Conservation (phyloP, 2,329 filamentous ascomycete genomes). For the Cladophialophora chaetospira region DNA sequence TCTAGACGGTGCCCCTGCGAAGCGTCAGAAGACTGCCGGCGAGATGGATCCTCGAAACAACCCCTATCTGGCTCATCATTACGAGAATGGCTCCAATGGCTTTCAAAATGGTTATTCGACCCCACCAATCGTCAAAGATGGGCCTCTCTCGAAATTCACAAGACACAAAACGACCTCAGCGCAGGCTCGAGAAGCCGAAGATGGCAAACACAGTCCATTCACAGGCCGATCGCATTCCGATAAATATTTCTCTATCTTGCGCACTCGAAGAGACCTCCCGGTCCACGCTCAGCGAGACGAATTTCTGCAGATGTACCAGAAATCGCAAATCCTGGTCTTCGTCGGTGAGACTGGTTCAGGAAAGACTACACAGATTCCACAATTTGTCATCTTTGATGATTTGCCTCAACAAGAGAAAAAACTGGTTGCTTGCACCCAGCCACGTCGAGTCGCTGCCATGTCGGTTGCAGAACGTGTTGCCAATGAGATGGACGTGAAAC, state of each 20-base stretch:
- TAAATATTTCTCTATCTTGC: constrained; percentile 87
- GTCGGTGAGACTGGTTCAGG: constrained; percentile 99
- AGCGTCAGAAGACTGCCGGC: constrained; percentile 55
- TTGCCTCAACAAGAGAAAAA: constrained; percentile 82
- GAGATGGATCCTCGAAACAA: constrained; percentile 64
- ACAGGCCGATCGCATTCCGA: constrained; percentile 74
- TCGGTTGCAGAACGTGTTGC: constrained; percentile 97
- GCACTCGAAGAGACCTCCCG: constrained; percentile 79
- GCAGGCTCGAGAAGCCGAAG: constrained; percentile 73
- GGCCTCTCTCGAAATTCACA: constrained; percentile 66
- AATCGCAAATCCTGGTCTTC: constrained; percentile 93
- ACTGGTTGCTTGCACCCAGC: constrained; percentile 95
- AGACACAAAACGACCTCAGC: constrained; percentile 78
- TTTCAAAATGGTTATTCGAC: constrained; percentile 40
- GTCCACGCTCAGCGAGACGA: constrained; percentile 92
- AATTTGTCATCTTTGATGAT: constrained; percentile 97
- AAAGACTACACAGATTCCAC: constrained; percentile 98
- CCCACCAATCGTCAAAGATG: constrained; percentile 42
- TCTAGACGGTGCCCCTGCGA: constrained; percentile 49
- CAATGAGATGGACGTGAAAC: constrained; percentile 88
- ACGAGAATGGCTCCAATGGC: constrained; percentile 53
- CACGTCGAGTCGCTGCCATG: constrained; percentile 96
- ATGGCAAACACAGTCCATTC: constrained; percentile 82
- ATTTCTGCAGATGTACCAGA: constrained; percentile 90
- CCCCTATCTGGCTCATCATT: constrained; percentile 89